A percentile compares a stretch with the other conserved stretches of the same genome.
Evolutionary conservation across 2,329 filamentous ascomycete species (phyloP).

Genomic region (Arthrobotrys musiformis): DNA sequence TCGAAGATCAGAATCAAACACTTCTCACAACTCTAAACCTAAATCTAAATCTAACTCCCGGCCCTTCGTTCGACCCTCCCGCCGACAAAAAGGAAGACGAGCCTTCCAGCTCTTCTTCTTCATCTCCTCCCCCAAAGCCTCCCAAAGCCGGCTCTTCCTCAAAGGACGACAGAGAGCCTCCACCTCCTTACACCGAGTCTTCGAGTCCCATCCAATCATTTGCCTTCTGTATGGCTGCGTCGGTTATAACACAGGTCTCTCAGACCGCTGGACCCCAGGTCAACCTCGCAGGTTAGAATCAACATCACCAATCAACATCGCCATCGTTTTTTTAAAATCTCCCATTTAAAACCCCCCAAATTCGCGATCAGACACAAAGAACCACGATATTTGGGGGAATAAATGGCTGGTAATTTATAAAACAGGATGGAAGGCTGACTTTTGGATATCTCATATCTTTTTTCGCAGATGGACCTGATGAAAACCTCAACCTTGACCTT

Average conservation of each 20-base stretch:
- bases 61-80: slow-evolving; percentile 38
- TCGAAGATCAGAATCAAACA: slow-evolving; percentile 25
- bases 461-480: slow-evolving; percentile 79
- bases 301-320: background rate
- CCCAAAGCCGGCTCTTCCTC: slow-evolving; percentile 54
- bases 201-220: slow-evolving; percentile 91
- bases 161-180: slow-evolving; percentile 84
- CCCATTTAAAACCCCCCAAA: background rate
- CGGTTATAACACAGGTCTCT: slow-evolving; percentile 99
- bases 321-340: no score
- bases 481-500: slow-evolving; percentile 93
- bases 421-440: slow-evolving; percentile 18
- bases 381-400: no score
- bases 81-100: slow-evolving; percentile 46
- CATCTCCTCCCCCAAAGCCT: slow-evolving; percentile 39
- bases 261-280: slow-evolving; percentile 84
- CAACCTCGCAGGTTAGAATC: slow-evolving; percentile 78
- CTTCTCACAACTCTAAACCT: background rate
- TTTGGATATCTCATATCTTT: slow-evolving; percentile 55
- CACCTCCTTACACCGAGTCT: slow-evolving; percentile 95
- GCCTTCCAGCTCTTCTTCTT: slow-evolving; percentile 33
- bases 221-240: slow-evolving; percentile 97
- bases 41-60: slow-evolving; percentile 39
- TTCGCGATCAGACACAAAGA: background rate
- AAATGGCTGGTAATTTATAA: no score